Evolutionary conservation across 2,329 filamentous ascomycete genomes (phyloP).

Genomic region (Aspergillus fumigatiaffinis): DNA sequence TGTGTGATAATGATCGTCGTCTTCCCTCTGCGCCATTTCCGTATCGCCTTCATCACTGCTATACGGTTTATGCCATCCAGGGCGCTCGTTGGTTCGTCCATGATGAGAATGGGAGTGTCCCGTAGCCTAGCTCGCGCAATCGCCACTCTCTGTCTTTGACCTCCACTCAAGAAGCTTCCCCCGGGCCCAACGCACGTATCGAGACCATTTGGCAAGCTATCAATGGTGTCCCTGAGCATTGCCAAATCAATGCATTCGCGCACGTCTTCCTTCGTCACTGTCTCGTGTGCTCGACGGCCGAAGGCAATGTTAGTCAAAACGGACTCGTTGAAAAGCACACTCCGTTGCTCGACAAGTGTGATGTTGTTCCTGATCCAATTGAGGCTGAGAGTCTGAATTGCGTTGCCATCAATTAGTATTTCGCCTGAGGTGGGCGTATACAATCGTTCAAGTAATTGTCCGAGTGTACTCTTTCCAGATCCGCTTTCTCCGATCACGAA

Average conservation of each 20-base stretch:
- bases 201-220: slow-evolving; percentile 63
- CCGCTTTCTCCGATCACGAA: slow-evolving; percentile 85
- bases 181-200: slow-evolving; percentile 67
- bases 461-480: slow-evolving; percentile 86
- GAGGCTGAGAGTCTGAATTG: slow-evolving; percentile 59
- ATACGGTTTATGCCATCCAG: slow-evolving; percentile 69
- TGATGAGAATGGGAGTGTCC: slow-evolving; percentile 73
- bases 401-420: slow-evolving; percentile 64
- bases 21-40: slow-evolving; percentile 71
- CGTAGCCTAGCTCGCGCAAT: slow-evolving; percentile 74
- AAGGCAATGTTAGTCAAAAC: slow-evolving; percentile 75
- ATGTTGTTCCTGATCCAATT: slow-evolving; percentile 74
- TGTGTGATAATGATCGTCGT: slow-evolving; percentile 95
- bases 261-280: slow-evolving; percentile 54
- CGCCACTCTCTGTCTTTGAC: slow-evolving; percentile 77
- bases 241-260: slow-evolving; percentile 62
- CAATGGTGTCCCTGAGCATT: slow-evolving; percentile 64
- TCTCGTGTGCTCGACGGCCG: slow-evolving; percentile 52
- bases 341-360: slow-evolving; percentile 77
- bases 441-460: slow-evolving; percentile 73
- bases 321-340: slow-evolving; percentile 75
- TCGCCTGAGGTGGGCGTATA: slow-evolving; percentile 65
- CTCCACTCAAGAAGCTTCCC: slow-evolving; percentile 73
- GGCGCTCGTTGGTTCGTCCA: slow-evolving; percentile 86
- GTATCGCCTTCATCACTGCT: slow-evolving; percentile 69